phyloP scores from a whole-genome alignment of 1,284 basidiomycete genomes.

The Ganoderma lucidum region DNA sequence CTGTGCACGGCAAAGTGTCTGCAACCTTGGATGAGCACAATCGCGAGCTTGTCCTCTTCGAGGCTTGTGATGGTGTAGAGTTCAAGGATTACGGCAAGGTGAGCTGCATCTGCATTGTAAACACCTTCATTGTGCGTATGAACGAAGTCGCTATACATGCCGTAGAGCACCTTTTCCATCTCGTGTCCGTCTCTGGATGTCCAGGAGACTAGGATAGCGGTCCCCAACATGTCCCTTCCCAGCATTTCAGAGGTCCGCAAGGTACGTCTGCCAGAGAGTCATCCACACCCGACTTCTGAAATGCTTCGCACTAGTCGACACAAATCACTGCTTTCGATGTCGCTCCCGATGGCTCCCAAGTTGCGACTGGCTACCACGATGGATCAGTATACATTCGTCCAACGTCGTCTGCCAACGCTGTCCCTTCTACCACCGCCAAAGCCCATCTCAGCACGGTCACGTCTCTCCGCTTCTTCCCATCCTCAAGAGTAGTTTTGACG shows the following conservation, averaged over 20 bases:
- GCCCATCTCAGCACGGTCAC: slow-evolving; percentile 65
- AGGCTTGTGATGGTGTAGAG: slow-evolving; percentile 49
- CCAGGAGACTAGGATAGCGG: slow-evolving; percentile 51
- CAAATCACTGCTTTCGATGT: slow-evolving; percentile 71
- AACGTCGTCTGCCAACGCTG: slow-evolving; percentile 21
- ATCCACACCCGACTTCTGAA: slow-evolving; percentile 1
- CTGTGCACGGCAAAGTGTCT: slow-evolving; percentile 67
- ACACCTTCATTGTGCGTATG: slow-evolving; percentile 33
- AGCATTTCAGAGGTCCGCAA: slow-evolving; percentile 51
- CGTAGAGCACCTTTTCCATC: slow-evolving; percentile 39
- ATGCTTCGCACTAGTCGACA: slow-evolving; percentile 18
- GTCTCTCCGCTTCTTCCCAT: slow-evolving; percentile 68
- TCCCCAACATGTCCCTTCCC: slow-evolving; percentile 54
- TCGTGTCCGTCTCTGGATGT: slow-evolving; percentile 49
- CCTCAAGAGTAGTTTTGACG: slow-evolving; percentile 68
- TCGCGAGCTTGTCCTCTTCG: slow-evolving; percentile 54
- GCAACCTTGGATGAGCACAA: slow-evolving; percentile 60
- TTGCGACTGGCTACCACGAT: slow-evolving; percentile 67
- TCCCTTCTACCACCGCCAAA: slow-evolving; percentile 44
- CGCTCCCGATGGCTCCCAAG: slow-evolving; percentile 62
- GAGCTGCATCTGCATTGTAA: slow-evolving; percentile 16
- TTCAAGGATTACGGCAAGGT: slow-evolving; percentile 44
- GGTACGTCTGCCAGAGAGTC: slow-evolving; percentile 43
- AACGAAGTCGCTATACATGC: slow-evolving; percentile 18
- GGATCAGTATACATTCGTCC: slow-evolving; percentile 57